A percentile compares a stretch with the other conserved stretches of the same genome.
phyloP scores from a whole-genome alignment of 139 green algal species.

The Astrephomene gubernaculifera region DNA sequence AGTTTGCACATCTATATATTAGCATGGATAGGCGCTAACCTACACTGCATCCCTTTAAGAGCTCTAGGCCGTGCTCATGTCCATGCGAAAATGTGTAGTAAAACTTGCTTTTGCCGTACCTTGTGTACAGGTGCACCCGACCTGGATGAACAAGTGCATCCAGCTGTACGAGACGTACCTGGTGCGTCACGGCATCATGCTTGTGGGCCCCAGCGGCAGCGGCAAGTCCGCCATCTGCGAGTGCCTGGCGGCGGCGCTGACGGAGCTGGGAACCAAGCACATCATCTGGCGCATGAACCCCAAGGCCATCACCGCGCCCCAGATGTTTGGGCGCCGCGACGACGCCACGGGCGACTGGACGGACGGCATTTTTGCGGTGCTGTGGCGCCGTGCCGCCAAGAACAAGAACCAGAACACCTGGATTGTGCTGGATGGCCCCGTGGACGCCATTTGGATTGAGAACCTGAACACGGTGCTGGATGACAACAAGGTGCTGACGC shows the following conservation, averaged over 20 bases:
- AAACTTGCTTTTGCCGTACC: too few relatives aligned
- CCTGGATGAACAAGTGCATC: constrained; percentile 96
- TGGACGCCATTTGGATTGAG: constrained; percentile 99
- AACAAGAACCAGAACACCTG: constrained; percentile 94
- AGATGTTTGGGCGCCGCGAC: constrained; percentile 84
- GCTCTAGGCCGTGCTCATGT: too few relatives aligned
- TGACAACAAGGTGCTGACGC: constrained; percentile 97
- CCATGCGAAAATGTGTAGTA: too few relatives aligned
- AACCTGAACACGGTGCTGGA: constrained; percentile 98
- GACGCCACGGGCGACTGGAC: constrained; percentile 95
- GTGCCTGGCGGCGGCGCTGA: constrained; percentile 88
- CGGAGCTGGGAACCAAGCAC: constrained; percentile 88
- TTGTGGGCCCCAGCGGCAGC: constrained; percentile 88
- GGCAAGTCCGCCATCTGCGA: constrained; percentile 93
- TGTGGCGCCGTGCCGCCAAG: constrained; percentile 92
- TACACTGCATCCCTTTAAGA: too few relatives aligned
- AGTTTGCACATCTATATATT: too few relatives aligned
- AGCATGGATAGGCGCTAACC: too few relatives aligned
- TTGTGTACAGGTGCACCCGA: constrained; percentile 66
- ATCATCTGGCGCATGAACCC: constrained; percentile 94
- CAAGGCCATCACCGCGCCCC: constrained; percentile 87
- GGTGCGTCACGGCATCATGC: constrained; percentile 94
- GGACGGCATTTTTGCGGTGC: constrained; percentile 94
- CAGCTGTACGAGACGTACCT: constrained; percentile 97
- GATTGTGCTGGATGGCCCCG: constrained; percentile 97